Conservation (phyloP, 2,329 filamentous ascomycete genomes). For the Alternaria sp. region DNA sequence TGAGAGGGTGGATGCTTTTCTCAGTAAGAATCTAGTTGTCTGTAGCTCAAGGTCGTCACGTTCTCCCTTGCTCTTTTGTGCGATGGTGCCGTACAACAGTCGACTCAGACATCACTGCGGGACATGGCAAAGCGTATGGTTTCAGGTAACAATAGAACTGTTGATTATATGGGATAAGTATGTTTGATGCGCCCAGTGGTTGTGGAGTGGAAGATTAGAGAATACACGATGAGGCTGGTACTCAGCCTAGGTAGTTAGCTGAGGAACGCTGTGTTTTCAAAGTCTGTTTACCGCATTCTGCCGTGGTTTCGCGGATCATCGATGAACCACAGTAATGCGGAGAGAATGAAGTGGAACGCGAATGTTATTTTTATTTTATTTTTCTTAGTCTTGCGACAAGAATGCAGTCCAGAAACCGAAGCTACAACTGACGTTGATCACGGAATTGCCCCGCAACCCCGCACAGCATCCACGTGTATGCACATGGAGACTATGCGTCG, state of each 20-base stretch:
- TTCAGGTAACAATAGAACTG: neutral
- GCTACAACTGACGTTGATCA: neutral
- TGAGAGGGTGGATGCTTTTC: neutral
- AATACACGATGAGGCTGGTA: accelerated
- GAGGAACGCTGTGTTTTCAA: neutral
- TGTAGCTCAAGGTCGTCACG: neutral
- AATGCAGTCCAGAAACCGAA: neutral
- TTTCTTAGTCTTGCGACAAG: too few relatives aligned
- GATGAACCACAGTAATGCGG: neutral
- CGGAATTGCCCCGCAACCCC: constrained; percentile 7
- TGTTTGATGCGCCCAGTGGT: neutral
- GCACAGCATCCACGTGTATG: neutral
- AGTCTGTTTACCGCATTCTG: neutral
- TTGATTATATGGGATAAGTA: neutral
- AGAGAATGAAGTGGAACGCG: neutral
- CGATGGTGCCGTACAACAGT: neutral
- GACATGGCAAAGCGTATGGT: neutral
- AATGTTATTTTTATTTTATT: neutral
- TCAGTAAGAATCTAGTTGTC: neutral
- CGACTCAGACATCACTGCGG: accelerated
- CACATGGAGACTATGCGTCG: too few relatives aligned
- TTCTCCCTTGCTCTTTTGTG: neutral
- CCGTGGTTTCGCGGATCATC: neutral
- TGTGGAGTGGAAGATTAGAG: neutral
- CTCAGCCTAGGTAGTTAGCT: neutral